phyloP scores from a whole-genome alignment of 768 basidiomycete species.

The Russula foetens region DNA sequence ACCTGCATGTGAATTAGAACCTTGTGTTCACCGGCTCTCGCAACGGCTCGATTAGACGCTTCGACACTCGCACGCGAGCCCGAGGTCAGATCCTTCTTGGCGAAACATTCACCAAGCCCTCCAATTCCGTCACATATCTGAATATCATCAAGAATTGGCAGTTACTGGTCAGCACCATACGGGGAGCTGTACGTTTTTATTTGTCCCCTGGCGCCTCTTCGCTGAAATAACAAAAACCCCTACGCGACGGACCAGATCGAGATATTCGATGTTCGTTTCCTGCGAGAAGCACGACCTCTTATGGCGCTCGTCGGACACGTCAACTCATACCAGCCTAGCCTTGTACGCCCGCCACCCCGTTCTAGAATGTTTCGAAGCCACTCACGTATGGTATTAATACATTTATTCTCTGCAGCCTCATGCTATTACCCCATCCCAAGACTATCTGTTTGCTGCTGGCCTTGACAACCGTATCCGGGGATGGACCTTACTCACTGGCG shows the following conservation, averaged over 20 bases:
- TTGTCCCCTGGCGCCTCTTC: neutral
- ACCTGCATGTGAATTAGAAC: constrained; percentile 4
- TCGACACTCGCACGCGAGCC: constrained; percentile 35
- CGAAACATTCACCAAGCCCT: constrained; percentile 27
- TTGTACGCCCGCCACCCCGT: constrained; percentile 36
- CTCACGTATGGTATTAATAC: neutral
- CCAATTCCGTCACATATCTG: constrained; percentile 48
- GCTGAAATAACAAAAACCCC: neutral
- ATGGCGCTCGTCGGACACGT: constrained; percentile 45
- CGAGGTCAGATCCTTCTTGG: constrained; percentile 35
- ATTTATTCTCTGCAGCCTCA: constrained; percentile 42
- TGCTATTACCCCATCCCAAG: constrained; percentile 44
- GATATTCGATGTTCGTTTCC: constrained; percentile 55
- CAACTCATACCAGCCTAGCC: constrained; percentile 42
- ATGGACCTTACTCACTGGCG: constrained; percentile 60
- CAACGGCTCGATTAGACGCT: constrained; percentile 49
- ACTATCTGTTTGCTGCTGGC: constrained; percentile 62
- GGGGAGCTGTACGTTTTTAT: constrained; percentile 44
- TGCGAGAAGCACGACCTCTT: constrained; percentile 35
- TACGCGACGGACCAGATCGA: constrained; percentile 38
- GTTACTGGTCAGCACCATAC: constrained; percentile 49
- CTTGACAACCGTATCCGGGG: constrained; percentile 54
- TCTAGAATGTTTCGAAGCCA: neutral
- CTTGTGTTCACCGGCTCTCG: constrained; percentile 30
- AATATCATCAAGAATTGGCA: constrained; percentile 41